Percentiles rank a stretch among this genome's conserved stretches.
phyloP scores from a whole-genome alignment of 352 stramenopile genomes.

The Phytophthora syringae region DNA sequence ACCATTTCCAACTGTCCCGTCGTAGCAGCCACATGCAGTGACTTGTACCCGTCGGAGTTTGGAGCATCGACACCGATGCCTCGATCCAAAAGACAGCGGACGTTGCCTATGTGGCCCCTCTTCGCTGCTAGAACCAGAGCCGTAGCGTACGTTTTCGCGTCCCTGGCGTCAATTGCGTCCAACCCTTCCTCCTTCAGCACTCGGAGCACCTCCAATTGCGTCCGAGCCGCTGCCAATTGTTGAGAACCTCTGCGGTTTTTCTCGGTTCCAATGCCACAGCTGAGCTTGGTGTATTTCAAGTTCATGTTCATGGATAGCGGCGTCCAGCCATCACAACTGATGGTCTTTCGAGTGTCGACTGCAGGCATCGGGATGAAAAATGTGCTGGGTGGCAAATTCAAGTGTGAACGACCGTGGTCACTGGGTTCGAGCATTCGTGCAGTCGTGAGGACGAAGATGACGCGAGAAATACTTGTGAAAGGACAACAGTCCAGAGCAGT shows the following conservation, averaged over 20 bases:
- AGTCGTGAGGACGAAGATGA: conserved; percentile 13
- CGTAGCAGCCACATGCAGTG: conserved; percentile 20
- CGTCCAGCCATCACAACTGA: conserved; percentile 26
- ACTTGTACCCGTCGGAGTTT: conserved; percentile 13
- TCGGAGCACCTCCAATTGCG: conserved; percentile 29
- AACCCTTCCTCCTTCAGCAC: conserved; percentile 37
- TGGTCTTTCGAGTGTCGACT: conserved; percentile 8
- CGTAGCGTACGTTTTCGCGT: conserved; percentile 23
- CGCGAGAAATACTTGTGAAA: conserved; percentile 10
- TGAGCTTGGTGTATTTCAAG: conserved; percentile 30
- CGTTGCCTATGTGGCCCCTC: conserved; percentile 27
- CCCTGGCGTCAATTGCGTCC: conserved; percentile 9
- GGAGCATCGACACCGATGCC: conserved; percentile 21
- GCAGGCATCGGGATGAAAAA: background rate
- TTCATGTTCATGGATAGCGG: conserved; percentile 26
- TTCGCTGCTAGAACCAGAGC: conserved; percentile 21
- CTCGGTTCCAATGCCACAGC: conserved; percentile 7
- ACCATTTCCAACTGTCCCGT: conserved; percentile 21
- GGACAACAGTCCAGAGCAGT: conserved; percentile 28
- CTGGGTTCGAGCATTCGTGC: conserved; percentile 2
- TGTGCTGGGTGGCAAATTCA: conserved; percentile 12
- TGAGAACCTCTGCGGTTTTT: conserved; percentile 2
- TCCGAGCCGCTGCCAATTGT: conserved; percentile 24
- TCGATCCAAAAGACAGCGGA: conserved; percentile 32
- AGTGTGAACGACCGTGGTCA: conserved; percentile 3